Evolutionary conservation across 305 asterid species (phyloP).

Genomic region (Solanum hybrid): DNA sequence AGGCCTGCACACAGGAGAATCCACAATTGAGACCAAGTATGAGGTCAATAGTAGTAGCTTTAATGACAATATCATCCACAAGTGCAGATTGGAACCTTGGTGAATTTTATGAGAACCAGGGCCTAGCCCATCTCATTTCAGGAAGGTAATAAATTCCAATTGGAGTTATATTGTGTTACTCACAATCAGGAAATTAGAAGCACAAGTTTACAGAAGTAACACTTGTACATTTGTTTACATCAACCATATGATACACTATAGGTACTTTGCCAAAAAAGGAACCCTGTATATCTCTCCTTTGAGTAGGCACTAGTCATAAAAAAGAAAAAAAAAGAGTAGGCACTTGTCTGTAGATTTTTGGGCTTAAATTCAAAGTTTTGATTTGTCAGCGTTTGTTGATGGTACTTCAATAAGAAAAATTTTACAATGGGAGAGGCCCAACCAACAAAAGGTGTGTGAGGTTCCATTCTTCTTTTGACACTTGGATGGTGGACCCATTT

Average conservation of each 20-base stretch:
- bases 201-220: not conserved
- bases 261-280: not conserved
- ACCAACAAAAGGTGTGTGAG: no score
- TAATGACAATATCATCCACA: conserved; percentile 76
- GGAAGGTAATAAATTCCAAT: conserved; percentile 31
- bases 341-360: no score
- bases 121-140: conserved; percentile 48
- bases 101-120: conserved; percentile 59
- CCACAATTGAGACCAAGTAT: conserved; percentile 78
- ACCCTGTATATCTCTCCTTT: not conserved
- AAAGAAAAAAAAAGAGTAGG: no score
- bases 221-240: not conserved
- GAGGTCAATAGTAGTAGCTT: conserved; percentile 80
- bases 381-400: no score
- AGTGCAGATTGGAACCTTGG: conserved; percentile 78
- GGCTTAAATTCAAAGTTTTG: no score
- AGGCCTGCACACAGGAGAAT: conserved; percentile 68
- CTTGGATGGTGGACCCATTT: no score
- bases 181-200: not conserved
- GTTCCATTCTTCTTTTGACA: no score
- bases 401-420: not conserved
- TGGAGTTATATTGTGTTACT: not conserved
- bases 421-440: no score
- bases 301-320: not conserved
- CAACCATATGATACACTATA: not conserved